Percentiles rank a stretch among this genome's conserved stretches.
Conservation (phyloP, 2,329 filamentous ascomycete species). For the Laburnicola sp. region DNA sequence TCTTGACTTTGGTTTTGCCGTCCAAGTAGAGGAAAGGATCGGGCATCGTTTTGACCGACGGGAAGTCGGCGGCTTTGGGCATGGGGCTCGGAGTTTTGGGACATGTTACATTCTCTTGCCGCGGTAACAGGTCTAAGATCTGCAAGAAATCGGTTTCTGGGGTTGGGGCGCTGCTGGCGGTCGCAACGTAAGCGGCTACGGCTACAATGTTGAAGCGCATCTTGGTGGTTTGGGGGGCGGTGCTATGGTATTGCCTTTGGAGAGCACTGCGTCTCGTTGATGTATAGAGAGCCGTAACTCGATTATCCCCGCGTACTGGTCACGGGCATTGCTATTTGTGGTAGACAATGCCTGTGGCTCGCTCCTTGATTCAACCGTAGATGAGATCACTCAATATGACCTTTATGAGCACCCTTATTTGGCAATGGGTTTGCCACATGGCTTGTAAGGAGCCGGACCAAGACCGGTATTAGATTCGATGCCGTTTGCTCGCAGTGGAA, state of each 20-base stretch:
- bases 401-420: constrained; percentile 1
- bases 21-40: constrained; percentile 53
- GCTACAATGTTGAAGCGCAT: constrained; percentile 19
- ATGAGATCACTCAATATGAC: constrained; percentile 11
- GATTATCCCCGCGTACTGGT: constrained; percentile 1
- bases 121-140: constrained; percentile 19
- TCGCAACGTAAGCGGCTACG: constrained; percentile 10
- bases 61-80: constrained; percentile 28
- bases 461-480: constrained; percentile 9
- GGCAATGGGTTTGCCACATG: background rate
- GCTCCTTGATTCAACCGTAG: constrained; percentile 13
- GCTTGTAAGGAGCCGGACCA: constrained; percentile 9
- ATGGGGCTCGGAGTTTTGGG: constrained; percentile 29
- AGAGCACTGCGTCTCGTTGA: background rate
- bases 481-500: constrained; percentile 9
- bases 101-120: constrained; percentile 30
- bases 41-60: constrained; percentile 41
- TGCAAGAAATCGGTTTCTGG: constrained; percentile 1
- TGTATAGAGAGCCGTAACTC: background rate
- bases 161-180: constrained; percentile 15
- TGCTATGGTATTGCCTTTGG: background rate
- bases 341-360: background rate
- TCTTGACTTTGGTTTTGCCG: constrained; percentile 49
- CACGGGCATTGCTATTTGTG: background rate
- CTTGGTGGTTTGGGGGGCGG: background rate